phyloP scores from a whole-genome alignment of 495 filamentous ascomycete species.

The Tuber indicum region DNA sequence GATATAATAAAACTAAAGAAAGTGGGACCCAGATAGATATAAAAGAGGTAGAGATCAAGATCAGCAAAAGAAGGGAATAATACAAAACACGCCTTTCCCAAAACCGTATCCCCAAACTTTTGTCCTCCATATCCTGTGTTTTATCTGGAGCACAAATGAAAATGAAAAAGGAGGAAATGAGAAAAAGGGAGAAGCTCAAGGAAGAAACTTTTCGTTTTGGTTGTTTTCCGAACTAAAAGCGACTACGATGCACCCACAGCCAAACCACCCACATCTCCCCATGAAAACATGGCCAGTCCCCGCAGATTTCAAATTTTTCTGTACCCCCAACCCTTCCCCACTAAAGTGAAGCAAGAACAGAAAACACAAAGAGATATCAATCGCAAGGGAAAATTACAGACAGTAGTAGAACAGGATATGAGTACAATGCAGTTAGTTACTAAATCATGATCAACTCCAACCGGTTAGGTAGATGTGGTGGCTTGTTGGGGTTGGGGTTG shows the following conservation, averaged over 20 bases:
- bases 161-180: slow-evolving; percentile 9
- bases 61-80: slow-evolving; percentile 9
- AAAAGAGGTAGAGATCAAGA: slow-evolving; percentile 10
- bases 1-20: slow-evolving; percentile 7
- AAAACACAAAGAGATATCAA: slow-evolving; percentile 5
- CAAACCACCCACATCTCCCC: neutral
- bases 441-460: slow-evolving; percentile 3
- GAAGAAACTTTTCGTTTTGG: slow-evolving; percentile 16
- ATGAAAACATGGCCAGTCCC: neutral
- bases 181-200: slow-evolving; percentile 29
- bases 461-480: slow-evolving; percentile 15
- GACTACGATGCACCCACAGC: neutral
- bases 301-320: neutral
- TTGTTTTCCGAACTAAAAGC: slow-evolving; percentile 1
- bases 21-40: neutral
- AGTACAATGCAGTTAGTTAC: neutral
- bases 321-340: neutral
- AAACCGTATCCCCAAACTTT: slow-evolving; percentile 8
- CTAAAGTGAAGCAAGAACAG: slow-evolving; percentile 2
- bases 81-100: slow-evolving; percentile 5
- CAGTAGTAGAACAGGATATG: slow-evolving; percentile 7
- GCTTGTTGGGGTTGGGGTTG: slow-evolving; percentile 20
- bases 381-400: slow-evolving; percentile 9
- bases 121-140: slow-evolving; percentile 10
- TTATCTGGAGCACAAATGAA: slow-evolving; percentile 7